A percentile compares a stretch with the other conserved stretches of the same genome.
Conservation (phyloP, 192 early-diverging fungal species). For the Phlyctochytrium bullatum region DNA sequence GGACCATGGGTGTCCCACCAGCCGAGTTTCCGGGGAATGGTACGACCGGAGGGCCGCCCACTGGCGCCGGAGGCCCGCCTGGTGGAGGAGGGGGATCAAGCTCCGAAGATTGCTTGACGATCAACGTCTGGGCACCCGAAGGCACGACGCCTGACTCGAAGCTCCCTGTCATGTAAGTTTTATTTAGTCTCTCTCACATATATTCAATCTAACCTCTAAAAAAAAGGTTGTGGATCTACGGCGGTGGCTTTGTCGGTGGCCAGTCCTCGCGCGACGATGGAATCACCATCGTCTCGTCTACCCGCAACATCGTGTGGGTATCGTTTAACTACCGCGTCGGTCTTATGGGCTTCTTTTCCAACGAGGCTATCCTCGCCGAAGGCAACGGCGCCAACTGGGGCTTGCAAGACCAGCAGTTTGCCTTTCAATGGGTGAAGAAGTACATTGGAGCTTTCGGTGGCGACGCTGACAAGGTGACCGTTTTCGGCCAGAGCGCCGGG, state of each 20-base stretch:
- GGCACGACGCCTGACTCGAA: background rate
- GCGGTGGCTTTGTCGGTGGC: conserved; percentile 53
- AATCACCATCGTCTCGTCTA: conserved; percentile 9
- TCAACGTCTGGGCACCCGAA: conserved; percentile 37
- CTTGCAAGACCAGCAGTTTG: conserved; percentile 52
- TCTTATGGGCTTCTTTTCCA: conserved; percentile 46
- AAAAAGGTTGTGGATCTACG: conserved; percentile 62
- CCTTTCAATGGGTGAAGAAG: conserved; percentile 56
- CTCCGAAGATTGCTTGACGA: conserved; percentile 45
- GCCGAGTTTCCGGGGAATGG: too few relatives aligned
- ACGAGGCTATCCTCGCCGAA: conserved; percentile 15
- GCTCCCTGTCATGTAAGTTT: conserved; percentile 39
- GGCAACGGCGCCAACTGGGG: conserved; percentile 39
- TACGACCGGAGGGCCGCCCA: background rate
- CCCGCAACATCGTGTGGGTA: conserved; percentile 30
- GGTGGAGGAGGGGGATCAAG: background rate
- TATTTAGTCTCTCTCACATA: too few relatives aligned
- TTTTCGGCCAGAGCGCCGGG: conserved; percentile 45
- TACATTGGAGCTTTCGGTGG: conserved; percentile 60
- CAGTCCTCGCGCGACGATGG: conserved; percentile 35
- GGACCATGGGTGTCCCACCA: too few relatives aligned
- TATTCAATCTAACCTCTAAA: too few relatives aligned
- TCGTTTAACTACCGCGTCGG: conserved; percentile 62
- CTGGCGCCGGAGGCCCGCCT: background rate
- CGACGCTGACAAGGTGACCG: conserved; percentile 45